phyloP scores from a whole-genome alignment of 805 yeast genomes.

The Myxozyma udenii region DNA sequence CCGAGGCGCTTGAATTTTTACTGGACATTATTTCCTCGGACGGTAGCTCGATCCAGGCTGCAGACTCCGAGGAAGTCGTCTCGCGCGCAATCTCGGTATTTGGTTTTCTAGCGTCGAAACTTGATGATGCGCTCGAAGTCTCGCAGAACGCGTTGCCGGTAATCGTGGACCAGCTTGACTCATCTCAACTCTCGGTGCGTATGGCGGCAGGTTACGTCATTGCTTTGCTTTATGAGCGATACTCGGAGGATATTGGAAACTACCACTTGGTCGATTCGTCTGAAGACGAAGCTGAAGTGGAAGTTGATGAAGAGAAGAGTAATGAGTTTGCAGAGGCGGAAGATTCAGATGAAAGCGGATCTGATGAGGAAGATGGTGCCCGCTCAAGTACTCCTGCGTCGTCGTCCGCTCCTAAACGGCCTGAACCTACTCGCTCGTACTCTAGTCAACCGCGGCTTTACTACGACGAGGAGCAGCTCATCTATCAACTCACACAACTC shows the following conservation, averaged over 20 bases:
- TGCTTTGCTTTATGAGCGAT: conserved; percentile 29
- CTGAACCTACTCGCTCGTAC: conserved; percentile 7
- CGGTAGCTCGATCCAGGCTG: conserved; percentile 26
- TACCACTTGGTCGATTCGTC: conserved; percentile 15
- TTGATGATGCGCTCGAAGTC: conserved; percentile 18
- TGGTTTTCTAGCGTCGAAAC: conserved; percentile 24
- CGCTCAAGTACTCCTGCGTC: neutral
- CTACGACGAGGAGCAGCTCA: conserved; percentile 24
- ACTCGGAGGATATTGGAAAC: conserved; percentile 17
- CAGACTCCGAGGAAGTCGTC: conserved; percentile 29
- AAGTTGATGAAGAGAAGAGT: neutral
- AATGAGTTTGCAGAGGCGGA: conserved; percentile 14
- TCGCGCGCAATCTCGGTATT: conserved; percentile 23
- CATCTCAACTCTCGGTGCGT: conserved; percentile 22
- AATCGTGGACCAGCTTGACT: conserved; percentile 31
- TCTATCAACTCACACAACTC: conserved; percentile 23
- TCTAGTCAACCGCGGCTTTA: conserved; percentile 19
- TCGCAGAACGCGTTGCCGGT: conserved; percentile 25
- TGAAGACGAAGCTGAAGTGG: conserved; percentile 11
- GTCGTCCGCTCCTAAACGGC: neutral
- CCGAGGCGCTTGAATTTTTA: conserved; percentile 12
- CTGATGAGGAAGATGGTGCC: conserved; percentile 3
- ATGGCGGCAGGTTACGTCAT: conserved; percentile 32
- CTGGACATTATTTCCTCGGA: conserved; percentile 28
- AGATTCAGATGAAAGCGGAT: conserved; percentile 6